Conservation (phyloP, 495 filamentous ascomycete genomes). For the Tuber calosporum region DNA sequence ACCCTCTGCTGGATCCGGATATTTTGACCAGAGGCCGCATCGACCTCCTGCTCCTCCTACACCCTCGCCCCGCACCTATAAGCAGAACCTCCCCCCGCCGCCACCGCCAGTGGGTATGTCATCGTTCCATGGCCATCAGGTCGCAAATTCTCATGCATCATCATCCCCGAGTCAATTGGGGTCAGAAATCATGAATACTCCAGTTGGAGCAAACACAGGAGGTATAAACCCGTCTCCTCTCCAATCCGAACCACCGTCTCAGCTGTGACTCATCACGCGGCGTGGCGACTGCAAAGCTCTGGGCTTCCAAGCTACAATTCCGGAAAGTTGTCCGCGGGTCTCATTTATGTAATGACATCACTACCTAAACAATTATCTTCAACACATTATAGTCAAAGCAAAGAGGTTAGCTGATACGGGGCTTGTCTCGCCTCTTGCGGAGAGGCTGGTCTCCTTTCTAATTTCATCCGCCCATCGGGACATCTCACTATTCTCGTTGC, state of each 20-base stretch:
- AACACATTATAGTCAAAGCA: constrained; percentile 16
- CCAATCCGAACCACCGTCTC: constrained; percentile 19
- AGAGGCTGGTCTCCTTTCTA: constrained; percentile 3
- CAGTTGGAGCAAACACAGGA: constrained; percentile 13
- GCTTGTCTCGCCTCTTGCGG: not conserved
- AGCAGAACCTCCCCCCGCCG: constrained; percentile 31
- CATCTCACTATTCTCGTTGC: constrained; percentile 25
- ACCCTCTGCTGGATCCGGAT: constrained; percentile 26
- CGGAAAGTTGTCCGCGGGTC: constrained; percentile 4
- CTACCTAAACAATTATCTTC: constrained; percentile 7
- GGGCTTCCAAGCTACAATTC: constrained; percentile 19
- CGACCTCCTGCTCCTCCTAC: constrained; percentile 29
- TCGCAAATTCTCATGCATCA: constrained; percentile 23
- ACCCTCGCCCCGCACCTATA: constrained; percentile 30
- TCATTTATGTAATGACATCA: constrained; percentile 22
- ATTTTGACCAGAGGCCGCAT: constrained; percentile 40
- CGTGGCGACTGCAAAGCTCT: constrained; percentile 13
- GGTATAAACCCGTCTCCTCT: constrained; percentile 17
- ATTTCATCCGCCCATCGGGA: not conserved
- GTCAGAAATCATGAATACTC: constrained; percentile 18
- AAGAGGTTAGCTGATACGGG: constrained; percentile 14
- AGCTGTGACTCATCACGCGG: constrained; percentile 22
- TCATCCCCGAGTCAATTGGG: constrained; percentile 22
- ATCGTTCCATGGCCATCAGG: constrained; percentile 27
- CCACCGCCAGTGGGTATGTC: constrained; percentile 30